These are phyloP conservation scores for Kwoniella bestiolae DNA, from an alignment of 768 basidiomycete genomes.

Conservation along the genomic window DNA sequence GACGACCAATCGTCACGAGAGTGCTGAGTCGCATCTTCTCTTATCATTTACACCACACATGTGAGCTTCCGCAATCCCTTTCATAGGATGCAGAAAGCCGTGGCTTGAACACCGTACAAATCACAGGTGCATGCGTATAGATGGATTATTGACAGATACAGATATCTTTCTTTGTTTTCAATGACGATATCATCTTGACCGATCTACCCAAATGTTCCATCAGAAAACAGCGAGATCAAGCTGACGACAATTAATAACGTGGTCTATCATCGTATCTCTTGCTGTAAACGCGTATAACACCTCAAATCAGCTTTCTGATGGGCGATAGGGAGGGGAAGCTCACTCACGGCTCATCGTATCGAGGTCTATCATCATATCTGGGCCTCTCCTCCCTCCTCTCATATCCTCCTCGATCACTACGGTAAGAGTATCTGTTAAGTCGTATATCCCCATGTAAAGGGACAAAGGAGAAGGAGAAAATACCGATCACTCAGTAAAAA, in stretches of 20 bases:
- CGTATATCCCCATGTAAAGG: not conserved
- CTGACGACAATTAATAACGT: constrained; percentile 3
- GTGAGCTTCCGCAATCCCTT: too few species aligned
- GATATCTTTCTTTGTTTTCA: not conserved
- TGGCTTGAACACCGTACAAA: not conserved
- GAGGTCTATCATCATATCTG: constrained; percentile 41
- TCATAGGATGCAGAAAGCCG: too few species aligned
- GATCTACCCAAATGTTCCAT: too few species aligned
- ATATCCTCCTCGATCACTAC: constrained; percentile 32
- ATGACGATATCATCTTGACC: too few species aligned
- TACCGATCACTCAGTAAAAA: constrained; percentile 21
- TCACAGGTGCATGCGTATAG: not conserved
- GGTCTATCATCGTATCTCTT: constrained; percentile 15
- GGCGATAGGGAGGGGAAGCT: not conserved
- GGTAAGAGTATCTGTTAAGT: constrained; percentile 28
- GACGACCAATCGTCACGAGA: too few species aligned
- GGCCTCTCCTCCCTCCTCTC: constrained; percentile 37
- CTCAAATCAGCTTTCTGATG: too few species aligned
- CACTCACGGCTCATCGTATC: constrained; percentile 28
- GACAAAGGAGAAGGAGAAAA: not conserved
- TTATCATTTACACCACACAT: too few species aligned
- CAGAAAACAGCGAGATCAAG: too few species aligned
- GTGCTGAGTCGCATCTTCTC: too few species aligned
- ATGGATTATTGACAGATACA: not conserved
- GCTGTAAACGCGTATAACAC: too few species aligned